phyloP scores from a whole-genome alignment of 2,329 filamentous ascomycete species.

The Trichophyton verrucosum region DNA sequence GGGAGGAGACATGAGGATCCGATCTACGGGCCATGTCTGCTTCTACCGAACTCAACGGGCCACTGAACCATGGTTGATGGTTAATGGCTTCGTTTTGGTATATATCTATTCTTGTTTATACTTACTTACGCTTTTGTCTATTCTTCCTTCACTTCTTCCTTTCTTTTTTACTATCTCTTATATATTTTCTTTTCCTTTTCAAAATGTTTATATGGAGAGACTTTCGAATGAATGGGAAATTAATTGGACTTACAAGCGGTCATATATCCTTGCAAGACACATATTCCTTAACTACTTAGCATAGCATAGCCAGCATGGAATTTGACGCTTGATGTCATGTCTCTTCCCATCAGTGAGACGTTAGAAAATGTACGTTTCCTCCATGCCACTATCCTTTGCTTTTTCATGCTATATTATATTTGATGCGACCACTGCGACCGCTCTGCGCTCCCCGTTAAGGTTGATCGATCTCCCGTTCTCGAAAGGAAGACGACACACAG shows the following conservation, averaged over 20 bases:
- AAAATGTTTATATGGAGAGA: neutral
- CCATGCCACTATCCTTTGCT: neutral
- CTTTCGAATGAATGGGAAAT: neutral
- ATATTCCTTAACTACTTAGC: neutral
- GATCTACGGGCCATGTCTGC: neutral
- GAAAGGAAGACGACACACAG: neutral
- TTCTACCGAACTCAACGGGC: neutral
- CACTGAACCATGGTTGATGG: neutral
- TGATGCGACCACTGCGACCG: neutral
- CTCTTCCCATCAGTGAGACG: neutral
- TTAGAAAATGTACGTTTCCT: neutral
- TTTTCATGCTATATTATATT: neutral
- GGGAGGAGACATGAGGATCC: neutral
- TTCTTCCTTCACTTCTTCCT: neutral
- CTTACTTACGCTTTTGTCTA: neutral
- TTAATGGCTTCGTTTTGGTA: neutral
- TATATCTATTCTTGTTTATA: constrained; percentile 1
- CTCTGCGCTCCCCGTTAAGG: neutral
- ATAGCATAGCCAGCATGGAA: neutral
- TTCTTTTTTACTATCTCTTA: neutral
- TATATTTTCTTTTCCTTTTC: neutral
- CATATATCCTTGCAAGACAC: neutral
- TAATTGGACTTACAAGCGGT: neutral
- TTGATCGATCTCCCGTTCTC: constrained; percentile 1
- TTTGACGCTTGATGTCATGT: neutral